phyloP scores from a whole-genome alignment of 1,284 basidiomycete species.

The Boletus mariae region DNA sequence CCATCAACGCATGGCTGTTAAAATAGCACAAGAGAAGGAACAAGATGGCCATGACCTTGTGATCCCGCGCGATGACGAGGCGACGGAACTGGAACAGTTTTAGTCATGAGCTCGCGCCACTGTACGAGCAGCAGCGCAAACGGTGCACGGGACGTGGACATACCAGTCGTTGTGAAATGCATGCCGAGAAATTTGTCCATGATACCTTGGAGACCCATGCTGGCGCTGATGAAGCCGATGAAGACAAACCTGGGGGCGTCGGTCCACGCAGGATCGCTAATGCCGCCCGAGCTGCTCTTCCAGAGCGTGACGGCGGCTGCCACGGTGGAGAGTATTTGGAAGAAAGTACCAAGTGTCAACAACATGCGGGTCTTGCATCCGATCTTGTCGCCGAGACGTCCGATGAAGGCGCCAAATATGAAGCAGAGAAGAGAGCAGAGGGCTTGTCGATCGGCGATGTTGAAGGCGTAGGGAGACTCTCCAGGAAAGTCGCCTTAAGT shows the following conservation, averaged over 20 bases:
- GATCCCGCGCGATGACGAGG: constrained; percentile 62
- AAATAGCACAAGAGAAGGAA: constrained; percentile 76
- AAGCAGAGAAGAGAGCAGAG: constrained; percentile 74
- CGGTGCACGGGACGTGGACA: constrained; percentile 26
- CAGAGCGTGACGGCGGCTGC: constrained; percentile 64
- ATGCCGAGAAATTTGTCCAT: constrained; percentile 73
- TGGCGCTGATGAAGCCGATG: constrained; percentile 74
- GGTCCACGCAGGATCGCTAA: constrained; percentile 69
- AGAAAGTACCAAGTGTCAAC: constrained; percentile 66
- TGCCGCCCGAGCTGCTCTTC: constrained; percentile 56
- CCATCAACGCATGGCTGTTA: constrained; percentile 61
- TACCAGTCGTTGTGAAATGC: constrained; percentile 77
- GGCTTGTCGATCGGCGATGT: constrained; percentile 78
- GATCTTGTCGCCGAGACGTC: constrained; percentile 67
- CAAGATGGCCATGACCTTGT: constrained; percentile 65
- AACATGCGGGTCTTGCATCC: constrained; percentile 72
- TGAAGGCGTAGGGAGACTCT: constrained; percentile 45
- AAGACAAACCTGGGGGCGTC: constrained; percentile 62
- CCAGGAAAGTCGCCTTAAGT: too few relatives aligned
- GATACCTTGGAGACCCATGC: constrained; percentile 79
- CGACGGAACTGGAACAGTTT: constrained; percentile 55
- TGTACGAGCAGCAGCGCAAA: constrained; percentile 16
- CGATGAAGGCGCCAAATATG: constrained; percentile 67
- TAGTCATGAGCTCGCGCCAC: constrained; percentile 80
- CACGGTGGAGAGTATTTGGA: constrained; percentile 76